Percentiles rank a stretch among this genome's conserved stretches.
Evolutionary conservation across 768 basidiomycete genomes (phyloP).

Genomic region (Harrya chromipes): DNA sequence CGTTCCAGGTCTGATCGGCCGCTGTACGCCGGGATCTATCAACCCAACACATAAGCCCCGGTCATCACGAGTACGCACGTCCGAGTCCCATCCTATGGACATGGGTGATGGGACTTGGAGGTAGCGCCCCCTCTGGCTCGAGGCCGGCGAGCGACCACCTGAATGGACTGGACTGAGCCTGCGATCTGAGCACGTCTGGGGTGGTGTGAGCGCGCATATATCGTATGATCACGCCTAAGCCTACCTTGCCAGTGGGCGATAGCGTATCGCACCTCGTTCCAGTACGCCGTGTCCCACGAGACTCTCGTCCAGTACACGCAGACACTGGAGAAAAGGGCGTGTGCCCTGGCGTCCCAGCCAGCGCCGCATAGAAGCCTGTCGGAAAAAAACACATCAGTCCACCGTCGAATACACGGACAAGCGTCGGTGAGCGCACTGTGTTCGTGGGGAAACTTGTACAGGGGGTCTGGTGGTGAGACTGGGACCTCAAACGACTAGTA

Average conservation of each 20-base stretch:
- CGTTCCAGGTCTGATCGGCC: neutral
- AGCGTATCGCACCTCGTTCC: neutral
- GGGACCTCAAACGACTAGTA: slow-evolving; percentile 27
- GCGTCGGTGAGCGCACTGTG: slow-evolving; percentile 10
- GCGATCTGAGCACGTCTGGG: neutral
- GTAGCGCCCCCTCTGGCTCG: slow-evolving; percentile 2
- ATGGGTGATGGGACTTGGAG: slow-evolving; percentile 18
- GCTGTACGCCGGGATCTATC: neutral
- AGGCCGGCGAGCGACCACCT: neutral
- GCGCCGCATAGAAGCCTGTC: slow-evolving; percentile 23
- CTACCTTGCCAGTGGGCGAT: neutral
- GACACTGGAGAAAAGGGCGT: slow-evolving; percentile 7
- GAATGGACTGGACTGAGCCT: neutral
- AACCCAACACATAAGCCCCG: no score
- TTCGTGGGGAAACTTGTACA: slow-evolving; percentile 26
- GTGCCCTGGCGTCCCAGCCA: slow-evolving; percentile 17
- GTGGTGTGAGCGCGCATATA: neutral
- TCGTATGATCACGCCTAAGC: neutral
- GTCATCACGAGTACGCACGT: neutral
- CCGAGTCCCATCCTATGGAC: slow-evolving; percentile 12
- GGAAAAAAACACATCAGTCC: neutral
- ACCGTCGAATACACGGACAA: neutral
- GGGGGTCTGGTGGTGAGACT: slow-evolving; percentile 21
- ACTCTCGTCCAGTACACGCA: neutral
- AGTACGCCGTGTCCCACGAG: neutral